Conservation (phyloP, 495 filamentous ascomycete species). For the Penicillium paradoxum region DNA sequence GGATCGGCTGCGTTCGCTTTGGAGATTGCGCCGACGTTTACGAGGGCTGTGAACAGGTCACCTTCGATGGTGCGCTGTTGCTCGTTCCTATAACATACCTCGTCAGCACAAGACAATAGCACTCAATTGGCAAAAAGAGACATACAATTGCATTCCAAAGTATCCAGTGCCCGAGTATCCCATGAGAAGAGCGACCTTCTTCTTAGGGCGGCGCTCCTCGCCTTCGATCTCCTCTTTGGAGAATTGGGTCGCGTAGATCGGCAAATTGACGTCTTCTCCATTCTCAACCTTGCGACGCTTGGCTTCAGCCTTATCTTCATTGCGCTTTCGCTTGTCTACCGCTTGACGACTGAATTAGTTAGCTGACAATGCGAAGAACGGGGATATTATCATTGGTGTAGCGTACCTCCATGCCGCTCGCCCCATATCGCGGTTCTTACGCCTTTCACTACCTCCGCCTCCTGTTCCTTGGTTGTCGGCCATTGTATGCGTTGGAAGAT, state of each 20-base stretch:
- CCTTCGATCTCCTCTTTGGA: slow-evolving; percentile 74
- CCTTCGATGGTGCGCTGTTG: slow-evolving; percentile 89
- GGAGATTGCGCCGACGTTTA: slow-evolving; percentile 85
- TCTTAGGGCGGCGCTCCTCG: slow-evolving; percentile 83
- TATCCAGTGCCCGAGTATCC: slow-evolving; percentile 98
- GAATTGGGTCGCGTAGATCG: slow-evolving; percentile 54
- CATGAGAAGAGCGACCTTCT: slow-evolving; percentile 90
- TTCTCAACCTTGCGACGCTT: slow-evolving; percentile 57
- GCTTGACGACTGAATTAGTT: slow-evolving; percentile 58
- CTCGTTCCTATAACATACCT: slow-evolving; percentile 39
- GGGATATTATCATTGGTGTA: background rate
- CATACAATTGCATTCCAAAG: slow-evolving; percentile 85
- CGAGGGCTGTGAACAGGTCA: slow-evolving; percentile 88
- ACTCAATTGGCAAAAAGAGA: background rate
- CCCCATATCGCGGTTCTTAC: slow-evolving; percentile 64
- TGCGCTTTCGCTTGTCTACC: slow-evolving; percentile 61
- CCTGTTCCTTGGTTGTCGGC: slow-evolving; percentile 39
- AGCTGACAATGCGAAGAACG: slow-evolving; percentile 34
- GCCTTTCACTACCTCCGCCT: slow-evolving; percentile 36
- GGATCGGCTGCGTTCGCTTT: slow-evolving; percentile 95
- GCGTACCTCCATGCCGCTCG: slow-evolving; percentile 60
- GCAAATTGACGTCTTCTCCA: slow-evolving; percentile 34
- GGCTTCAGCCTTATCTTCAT: slow-evolving; percentile 48
- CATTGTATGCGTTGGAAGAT: slow-evolving; percentile 30
- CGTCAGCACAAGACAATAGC: background rate